Base-by-base conservation (phyloP, 176 grass and related monocot species). In the Eleusine coracana region DNA sequence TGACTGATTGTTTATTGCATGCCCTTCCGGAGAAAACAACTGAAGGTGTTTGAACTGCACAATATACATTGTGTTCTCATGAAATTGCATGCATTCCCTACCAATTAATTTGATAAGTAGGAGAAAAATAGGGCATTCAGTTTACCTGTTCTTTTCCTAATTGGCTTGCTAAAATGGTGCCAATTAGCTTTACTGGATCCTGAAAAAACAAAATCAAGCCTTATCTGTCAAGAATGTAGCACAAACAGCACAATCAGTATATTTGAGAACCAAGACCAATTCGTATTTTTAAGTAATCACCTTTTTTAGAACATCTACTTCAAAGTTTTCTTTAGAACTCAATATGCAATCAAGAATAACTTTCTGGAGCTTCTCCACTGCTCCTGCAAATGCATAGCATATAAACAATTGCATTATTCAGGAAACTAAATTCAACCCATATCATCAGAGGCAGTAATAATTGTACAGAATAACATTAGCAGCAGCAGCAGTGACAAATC, bases 271-370 rank as follows among this genome's bases (percentile, higher is more conserved):
- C 1, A 69, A 56, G 27, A 51, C 15, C 66, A 38, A 37, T 61
- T 14, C 13, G 11, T 11, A 52, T 38, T 41, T 77, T 86, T 52
- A 58, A 37, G 21, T 80, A 56, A 38, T 79, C 29, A 87, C 87
- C 71, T 94, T 71, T 74, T 88, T 81, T 52, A 91, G 51, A 87
- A 75, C 34, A 39, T 83, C 58, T 87, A 86, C 84, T 63, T 91
- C 60, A 36, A 92, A 73, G 77, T 94, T 94, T 88, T 97, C 92
- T 73, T 94, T 97, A 5, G 74, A 90, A 83, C 90, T 89, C 42
- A 84, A 74, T 78, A 94, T 91, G 86, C 86, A 89, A 70, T 94
- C 63, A 67, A 89, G 82, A 77, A 94, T 60, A 84, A 91, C 82
- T 65, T 65, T 91, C 41, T 89, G 74, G 79, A 97, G 90, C 77